Percentiles rank a stretch among this genome's conserved stretches.
Conservation (phyloP, 1,284 basidiomycete species). For the Rhodofomes roseus region DNA sequence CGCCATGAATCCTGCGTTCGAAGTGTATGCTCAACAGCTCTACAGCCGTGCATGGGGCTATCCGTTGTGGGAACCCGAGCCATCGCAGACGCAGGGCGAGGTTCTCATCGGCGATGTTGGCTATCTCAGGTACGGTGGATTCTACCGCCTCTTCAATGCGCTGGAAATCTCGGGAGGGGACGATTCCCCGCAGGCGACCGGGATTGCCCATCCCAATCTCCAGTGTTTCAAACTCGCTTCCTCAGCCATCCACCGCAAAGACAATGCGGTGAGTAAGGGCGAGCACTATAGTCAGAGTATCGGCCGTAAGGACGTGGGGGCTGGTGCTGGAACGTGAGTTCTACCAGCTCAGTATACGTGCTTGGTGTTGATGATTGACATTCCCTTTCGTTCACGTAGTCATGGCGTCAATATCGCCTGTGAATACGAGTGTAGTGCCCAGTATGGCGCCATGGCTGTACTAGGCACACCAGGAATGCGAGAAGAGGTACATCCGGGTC, state of each 20-base stretch:
- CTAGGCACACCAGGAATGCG: too few species aligned
- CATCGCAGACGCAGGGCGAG: conserved; percentile 2
- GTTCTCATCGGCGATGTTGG: conserved; percentile 14
- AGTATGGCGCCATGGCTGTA: too few species aligned
- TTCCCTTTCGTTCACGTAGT: too few species aligned
- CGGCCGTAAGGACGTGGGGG: too few species aligned
- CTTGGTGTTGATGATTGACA: too few species aligned
- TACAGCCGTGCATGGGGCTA: conserved; percentile 9
- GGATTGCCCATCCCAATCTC: neutral
- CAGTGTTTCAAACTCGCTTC: neutral
- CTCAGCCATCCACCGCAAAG: neutral
- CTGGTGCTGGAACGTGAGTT: too few species aligned
- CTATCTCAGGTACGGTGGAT: conserved; percentile 11
- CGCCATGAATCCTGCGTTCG: neutral
- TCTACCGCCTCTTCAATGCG: conserved; percentile 14
- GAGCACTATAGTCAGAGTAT: too few species aligned
- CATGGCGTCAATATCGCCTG: too few species aligned
- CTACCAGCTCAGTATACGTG: too few species aligned
- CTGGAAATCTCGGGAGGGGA: neutral
- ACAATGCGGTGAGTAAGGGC: too few species aligned
- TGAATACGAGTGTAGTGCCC: too few species aligned
- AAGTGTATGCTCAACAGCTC: conserved; percentile 10
- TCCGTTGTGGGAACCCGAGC: conserved; percentile 13
- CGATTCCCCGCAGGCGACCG: neutral
- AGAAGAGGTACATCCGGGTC: too few species aligned